Base-by-base conservation (phyloP, 768 basidiomycete genomes). In the Nevesoporus exiguus region DNA sequence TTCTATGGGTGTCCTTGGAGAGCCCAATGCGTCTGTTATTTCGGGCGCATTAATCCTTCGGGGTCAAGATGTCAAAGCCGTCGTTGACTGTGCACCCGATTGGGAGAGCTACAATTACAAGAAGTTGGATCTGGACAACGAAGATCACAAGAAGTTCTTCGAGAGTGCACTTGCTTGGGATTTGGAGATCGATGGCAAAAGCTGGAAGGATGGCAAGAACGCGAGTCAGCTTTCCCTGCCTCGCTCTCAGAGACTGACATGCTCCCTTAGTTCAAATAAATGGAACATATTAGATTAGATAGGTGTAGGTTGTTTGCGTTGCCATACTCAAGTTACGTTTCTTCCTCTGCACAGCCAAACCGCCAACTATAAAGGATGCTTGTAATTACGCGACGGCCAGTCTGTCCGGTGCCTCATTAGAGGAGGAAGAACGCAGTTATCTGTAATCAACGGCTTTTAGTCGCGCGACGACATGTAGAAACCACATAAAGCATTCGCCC, bases 151-250 rank as follows among this genome's bases (percentile, higher is more conserved):
- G 79, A 77, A 78, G 56, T 95, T 89, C 83, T 94, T 98, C 68
- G 92, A 93, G 79, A 88, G 79, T 61, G 90, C 90, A 24, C 82
- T 96, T 62, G 90, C 93, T 45, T 98, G 96, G 96, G 93, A 96
- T 76, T 74, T 96, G 56, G 84, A 88, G 74, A 63, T 97, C 52
- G 85, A 86, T 60, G 96, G 88, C 29, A 93, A 91, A 82, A 81
- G 82, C 70, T 97, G 92, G 91, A 85, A 74, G 47, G 94, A 95
- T 74, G 90, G 90, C 60, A 92, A 92, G 80, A 88, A 85, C 70
- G 88, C 92, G 70, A 77, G 90, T 82, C 15, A 24, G 51, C n/a
- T 44, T 51, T 43, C 37, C 24, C 43, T 27, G 11, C 15, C 19
- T 47, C n/a, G 5, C 13, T 17, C 15, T 27, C 21, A 9, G 14